Evolutionary conservation across 169 alveolate species (phyloP).

Genomic region (Cystoisospora suis): DNA sequence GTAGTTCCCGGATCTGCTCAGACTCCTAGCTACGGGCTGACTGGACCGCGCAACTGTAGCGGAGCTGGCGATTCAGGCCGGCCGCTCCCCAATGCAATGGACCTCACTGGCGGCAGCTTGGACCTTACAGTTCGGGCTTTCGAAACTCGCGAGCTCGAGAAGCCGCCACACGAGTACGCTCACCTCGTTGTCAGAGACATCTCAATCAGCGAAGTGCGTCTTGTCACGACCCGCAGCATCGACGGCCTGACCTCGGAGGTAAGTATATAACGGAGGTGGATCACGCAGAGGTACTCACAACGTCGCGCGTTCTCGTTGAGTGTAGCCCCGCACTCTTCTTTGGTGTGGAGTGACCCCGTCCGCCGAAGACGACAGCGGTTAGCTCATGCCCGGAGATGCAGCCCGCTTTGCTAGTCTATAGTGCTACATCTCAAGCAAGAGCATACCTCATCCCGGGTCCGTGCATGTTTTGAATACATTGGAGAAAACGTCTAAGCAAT

Average conservation of each 20-base stretch:
- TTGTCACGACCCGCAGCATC: constrained; percentile 30
- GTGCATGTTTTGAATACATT: no score
- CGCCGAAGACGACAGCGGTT: no score
- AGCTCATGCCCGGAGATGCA: no score
- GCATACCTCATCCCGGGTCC: no score
- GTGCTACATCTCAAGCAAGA: no score
- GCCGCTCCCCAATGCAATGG: background rate
- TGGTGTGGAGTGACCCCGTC: no score
- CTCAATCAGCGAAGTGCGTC: constrained; percentile 31
- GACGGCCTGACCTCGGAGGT: constrained; percentile 33
- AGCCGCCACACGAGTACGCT: constrained; percentile 21
- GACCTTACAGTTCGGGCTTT: constrained; percentile 50
- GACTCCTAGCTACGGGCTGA: background rate
- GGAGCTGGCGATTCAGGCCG: background rate
- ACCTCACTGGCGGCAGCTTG: constrained; percentile 10
- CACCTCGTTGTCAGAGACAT: background rate
- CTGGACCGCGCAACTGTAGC: background rate
- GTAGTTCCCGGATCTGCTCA: background rate
- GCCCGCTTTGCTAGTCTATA: no score
- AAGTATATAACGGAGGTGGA: background rate
- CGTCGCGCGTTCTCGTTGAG: no score
- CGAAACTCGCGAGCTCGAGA: constrained; percentile 26
- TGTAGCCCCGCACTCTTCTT: no score
- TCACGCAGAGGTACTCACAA: no score
- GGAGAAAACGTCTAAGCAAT: no score